Evolutionary conservation across 805 yeast genomes (phyloP).

Genomic region (Yarrowia yakushimensis): DNA sequence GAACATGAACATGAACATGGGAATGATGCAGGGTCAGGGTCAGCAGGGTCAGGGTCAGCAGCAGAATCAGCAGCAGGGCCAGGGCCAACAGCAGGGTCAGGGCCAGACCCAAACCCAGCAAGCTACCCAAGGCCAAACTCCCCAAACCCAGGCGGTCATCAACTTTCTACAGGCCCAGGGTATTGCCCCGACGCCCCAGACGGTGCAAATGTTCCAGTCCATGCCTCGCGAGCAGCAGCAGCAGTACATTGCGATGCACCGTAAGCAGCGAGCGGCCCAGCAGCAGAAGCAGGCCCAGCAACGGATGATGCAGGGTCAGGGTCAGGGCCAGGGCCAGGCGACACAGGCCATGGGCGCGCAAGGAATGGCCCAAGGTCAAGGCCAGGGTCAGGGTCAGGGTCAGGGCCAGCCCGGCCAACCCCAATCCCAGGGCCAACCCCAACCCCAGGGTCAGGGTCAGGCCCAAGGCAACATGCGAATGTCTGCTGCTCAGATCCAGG

Average conservation of each 20-base stretch:
- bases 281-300: conserved; percentile 29
- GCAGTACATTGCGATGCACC: conserved; percentile 27
- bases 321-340: conserved; percentile 7
- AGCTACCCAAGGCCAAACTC: background rate
- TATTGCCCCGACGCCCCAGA: conserved; percentile 17
- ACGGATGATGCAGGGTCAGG: conserved; percentile 34
- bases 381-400: conserved; percentile 29
- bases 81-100: conserved; percentile 23
- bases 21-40: background rate
- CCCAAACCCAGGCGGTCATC: background rate
- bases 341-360: background rate
- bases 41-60: background rate
- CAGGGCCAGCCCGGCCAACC: conserved; percentile 30
- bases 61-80: conserved; percentile 31
- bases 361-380: conserved; percentile 27
- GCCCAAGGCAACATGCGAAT: conserved; percentile 26
- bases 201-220: conserved; percentile 27
- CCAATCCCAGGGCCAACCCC: conserved; percentile 4
- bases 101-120: background rate
- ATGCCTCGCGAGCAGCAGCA: conserved; percentile 32
- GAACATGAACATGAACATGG: too few relatives aligned
- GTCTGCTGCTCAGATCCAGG: conserved; percentile 17
- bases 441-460: conserved; percentile 27
- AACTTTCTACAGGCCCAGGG: conserved; percentile 25
- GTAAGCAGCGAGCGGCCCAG: conserved; percentile 29